Conservation (phyloP, 192 early-diverging fungal genomes). For the Dispira parvispora region DNA sequence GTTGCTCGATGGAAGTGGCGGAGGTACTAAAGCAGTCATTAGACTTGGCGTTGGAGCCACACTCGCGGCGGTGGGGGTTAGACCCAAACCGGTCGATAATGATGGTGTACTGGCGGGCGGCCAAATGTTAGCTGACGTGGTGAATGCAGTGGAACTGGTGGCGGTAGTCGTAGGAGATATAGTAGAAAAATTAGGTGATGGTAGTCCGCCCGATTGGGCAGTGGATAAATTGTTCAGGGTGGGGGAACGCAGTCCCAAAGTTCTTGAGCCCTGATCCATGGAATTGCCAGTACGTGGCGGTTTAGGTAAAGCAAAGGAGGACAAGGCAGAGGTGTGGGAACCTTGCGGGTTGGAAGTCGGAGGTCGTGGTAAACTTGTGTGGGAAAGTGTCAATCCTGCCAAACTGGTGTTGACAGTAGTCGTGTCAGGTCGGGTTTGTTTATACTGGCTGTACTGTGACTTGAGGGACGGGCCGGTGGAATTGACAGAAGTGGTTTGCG, state of each 20-base stretch:
- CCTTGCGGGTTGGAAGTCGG: background rate
- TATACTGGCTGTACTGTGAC: no score
- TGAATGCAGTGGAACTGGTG: background rate
- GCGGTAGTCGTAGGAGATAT: background rate
- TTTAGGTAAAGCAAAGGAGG: slow-evolving; percentile 7
- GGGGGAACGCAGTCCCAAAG: background rate
- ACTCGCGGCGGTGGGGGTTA: no score
- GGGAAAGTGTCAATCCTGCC: background rate
- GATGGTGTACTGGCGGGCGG: background rate
- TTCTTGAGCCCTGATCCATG: background rate
- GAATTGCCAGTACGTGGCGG: slow-evolving; percentile 5
- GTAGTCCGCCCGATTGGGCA: background rate
- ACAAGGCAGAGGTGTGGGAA: background rate
- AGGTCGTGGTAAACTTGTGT: background rate
- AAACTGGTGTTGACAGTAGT: background rate
- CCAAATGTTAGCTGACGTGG: background rate
- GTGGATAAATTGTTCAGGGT: background rate
- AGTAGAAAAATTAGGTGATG: background rate
- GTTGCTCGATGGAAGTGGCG: no score
- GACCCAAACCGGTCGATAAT: no score
- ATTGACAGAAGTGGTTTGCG: no score
- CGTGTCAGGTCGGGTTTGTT: no score
- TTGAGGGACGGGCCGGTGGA: no score
- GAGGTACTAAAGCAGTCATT: no score
- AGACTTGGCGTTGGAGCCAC: no score